Evolutionary conservation across 495 filamentous ascomycete species (phyloP).

Genomic region (Friedmanniomyces simplex): DNA sequence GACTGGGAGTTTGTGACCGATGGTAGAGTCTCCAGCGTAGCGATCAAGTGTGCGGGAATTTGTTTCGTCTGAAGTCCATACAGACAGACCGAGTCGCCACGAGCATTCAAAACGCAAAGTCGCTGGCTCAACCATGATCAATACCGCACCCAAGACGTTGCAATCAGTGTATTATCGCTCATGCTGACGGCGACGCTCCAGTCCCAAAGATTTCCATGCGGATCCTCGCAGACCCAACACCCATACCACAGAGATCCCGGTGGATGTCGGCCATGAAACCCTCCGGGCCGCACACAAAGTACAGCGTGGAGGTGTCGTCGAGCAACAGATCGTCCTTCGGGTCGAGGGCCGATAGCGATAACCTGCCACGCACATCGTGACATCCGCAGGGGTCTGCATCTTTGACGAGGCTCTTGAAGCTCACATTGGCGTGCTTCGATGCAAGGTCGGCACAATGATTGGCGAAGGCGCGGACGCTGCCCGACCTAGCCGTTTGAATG

Average conservation of each 20-base stretch:
- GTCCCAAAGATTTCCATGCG: slow-evolving; percentile 61
- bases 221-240: slow-evolving; percentile 45
- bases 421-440: slow-evolving; percentile 34
- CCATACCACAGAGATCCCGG: slow-evolving; percentile 37
- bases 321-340: slow-evolving; percentile 42
- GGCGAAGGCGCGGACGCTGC: slow-evolving; percentile 41
- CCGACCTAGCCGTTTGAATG: slow-evolving; percentile 49
- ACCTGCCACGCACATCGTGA: slow-evolving; percentile 43
- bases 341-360: slow-evolving; percentile 45
- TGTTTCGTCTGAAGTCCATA: too few relatives aligned
- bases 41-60: too few relatives aligned
- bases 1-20: slow-evolving; percentile 7
- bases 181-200: too few relatives aligned
- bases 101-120: too few relatives aligned
- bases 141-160: too few relatives aligned
- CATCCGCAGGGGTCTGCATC: slow-evolving; percentile 40
- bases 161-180: too few relatives aligned
- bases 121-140: too few relatives aligned
- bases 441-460: slow-evolving; percentile 40
- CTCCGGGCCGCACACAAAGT: slow-evolving; percentile 60
- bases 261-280: slow-evolving; percentile 53
- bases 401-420: slow-evolving; percentile 33
- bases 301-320: slow-evolving; percentile 43
- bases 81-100: too few relatives aligned
- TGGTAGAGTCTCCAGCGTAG: too few relatives aligned